These are phyloP conservation scores for Aspergillus sp. DNA, from an alignment of 2,329 filamentous ascomycete genomes.

Conservation along the genomic window DNA sequence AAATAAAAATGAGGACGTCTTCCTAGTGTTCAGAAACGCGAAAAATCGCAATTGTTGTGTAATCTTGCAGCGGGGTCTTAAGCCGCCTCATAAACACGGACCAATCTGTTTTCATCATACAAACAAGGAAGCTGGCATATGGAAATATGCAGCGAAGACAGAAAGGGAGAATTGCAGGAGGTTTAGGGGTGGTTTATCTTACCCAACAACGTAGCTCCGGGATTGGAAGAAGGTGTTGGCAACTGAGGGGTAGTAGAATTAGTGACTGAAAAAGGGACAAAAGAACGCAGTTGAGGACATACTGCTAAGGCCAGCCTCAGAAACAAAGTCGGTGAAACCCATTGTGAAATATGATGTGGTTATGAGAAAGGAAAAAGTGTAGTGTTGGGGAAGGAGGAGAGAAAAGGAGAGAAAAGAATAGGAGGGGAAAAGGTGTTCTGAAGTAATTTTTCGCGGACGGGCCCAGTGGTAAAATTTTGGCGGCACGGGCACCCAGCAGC, in stretches of 20 bases:
- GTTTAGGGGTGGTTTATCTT: constrained; percentile 43
- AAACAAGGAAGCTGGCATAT: constrained; percentile 25
- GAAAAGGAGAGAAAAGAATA: constrained; percentile 29
- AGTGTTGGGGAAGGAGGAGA: constrained; percentile 17
- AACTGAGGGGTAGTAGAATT: constrained; percentile 39
- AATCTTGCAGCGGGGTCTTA: constrained; percentile 86
- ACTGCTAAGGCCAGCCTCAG: constrained; percentile 62
- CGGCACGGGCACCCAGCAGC: constrained; percentile 22
- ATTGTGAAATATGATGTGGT: constrained; percentile 45
- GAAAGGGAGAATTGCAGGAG: constrained; percentile 25
- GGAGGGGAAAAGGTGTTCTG: constrained; percentile 32
- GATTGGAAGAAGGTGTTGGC: constrained; percentile 52
- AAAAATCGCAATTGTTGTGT: constrained; percentile 68
- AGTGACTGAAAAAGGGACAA: constrained; percentile 25
- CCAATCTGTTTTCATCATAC: constrained; percentile 83
- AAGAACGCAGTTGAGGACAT: constrained; percentile 38
- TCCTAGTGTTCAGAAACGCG: constrained; percentile 68
- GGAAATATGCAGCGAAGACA: constrained; percentile 6
- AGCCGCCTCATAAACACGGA: constrained; percentile 94
- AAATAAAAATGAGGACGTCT: constrained; percentile 16
- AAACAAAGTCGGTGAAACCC: constrained; percentile 67
- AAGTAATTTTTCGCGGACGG: constrained; percentile 27
- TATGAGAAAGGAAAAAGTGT: constrained; percentile 19
- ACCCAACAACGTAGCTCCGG: constrained; percentile 81
- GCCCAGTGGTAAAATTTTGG: constrained; percentile 23